A percentile compares a stretch with the other conserved stretches of the same genome.
Evolutionary conservation across 345 rosid species (phyloP).

Genomic region (Citrus glauca): DNA sequence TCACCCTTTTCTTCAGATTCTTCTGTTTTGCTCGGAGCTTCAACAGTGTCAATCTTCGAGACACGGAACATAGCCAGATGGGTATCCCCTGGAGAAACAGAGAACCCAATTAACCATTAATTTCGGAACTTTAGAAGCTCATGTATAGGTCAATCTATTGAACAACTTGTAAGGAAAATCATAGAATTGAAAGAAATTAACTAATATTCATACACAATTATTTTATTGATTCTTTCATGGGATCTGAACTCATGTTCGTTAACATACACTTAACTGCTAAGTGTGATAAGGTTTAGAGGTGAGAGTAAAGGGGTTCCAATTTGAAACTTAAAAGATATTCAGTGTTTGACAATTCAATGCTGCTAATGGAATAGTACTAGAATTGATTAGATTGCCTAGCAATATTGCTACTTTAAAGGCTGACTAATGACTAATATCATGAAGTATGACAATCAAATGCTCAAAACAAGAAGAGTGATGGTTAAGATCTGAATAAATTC

Average conservation of each 20-base stretch:
- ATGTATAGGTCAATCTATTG: background rate
- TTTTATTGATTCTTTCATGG: background rate
- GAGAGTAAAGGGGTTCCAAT: background rate
- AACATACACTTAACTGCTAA: no score
- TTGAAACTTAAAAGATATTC: background rate
- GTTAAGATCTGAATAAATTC: background rate
- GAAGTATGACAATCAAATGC: background rate
- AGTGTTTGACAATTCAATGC: background rate
- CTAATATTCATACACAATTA: background rate
- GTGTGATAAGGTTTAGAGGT: background rate
- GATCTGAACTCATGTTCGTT: background rate
- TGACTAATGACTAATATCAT: background rate
- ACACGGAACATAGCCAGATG: slow-evolving; percentile 74
- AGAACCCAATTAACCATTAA: background rate
- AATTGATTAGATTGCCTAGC: no score
- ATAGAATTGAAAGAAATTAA: background rate
- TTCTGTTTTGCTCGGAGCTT: slow-evolving; percentile 24
- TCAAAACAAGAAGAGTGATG: background rate
- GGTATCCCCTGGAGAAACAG: slow-evolving; percentile 48
- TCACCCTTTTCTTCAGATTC: slow-evolving; percentile 27
- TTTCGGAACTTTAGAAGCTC: background rate
- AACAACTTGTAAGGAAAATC: background rate
- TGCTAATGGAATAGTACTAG: background rate
- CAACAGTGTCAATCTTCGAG: slow-evolving; percentile 49
- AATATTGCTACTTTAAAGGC: no score